Evolutionary conservation across 108 stramenopile species (phyloP), one percentile per base, ranked within the genome.

Genomic region (Ochromonas danica): DNA sequence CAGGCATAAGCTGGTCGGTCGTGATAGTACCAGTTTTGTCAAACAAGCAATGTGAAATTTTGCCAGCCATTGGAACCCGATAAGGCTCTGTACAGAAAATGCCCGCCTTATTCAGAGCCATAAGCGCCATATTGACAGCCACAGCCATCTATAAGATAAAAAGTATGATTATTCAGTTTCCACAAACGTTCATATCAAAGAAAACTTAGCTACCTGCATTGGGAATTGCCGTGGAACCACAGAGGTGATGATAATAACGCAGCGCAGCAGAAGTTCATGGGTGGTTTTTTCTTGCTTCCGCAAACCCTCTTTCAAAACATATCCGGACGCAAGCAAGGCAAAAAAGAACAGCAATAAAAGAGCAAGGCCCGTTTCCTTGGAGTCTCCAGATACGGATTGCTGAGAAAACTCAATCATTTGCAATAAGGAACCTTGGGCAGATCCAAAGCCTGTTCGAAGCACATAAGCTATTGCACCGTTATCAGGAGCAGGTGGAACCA

Each of bases 21-120:
- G 97, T 97, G 60, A 97, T 81, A 22, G 97, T 97, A 0, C 97
- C 97, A 2, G 97, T 97, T 86, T 97, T 97, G 89, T 97, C 97
- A 85, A 96, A 97, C 45, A 97, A 85, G 82, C 95, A 96, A n/a
- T 88, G 78, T 80, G 95, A 92, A 25, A 97, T 79, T 85, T 95
- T 95, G 40, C 97, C 97, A 28, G 97, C 97, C 60, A 95, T 90
- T 30, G 96, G 96, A 28, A 97, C 94, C 14, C 94, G 89, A 78
- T 90, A 96, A 39, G 96, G 96, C 79, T 88, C 96, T 0, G 96
- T 97, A 78, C 96, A 97, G 79, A 97, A 97, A 25, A 97, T 80
- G 61, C 84, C 81, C 84, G 83, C 86, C 81, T 95, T 97, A 94
- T 95, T 96, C 85, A 97, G 84, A 0, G 95, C 93, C 94, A 97